These are phyloP conservation scores for Tilletia horrida DNA, from an alignment of 1,284 basidiomycete species.

Conservation along the genomic window DNA sequence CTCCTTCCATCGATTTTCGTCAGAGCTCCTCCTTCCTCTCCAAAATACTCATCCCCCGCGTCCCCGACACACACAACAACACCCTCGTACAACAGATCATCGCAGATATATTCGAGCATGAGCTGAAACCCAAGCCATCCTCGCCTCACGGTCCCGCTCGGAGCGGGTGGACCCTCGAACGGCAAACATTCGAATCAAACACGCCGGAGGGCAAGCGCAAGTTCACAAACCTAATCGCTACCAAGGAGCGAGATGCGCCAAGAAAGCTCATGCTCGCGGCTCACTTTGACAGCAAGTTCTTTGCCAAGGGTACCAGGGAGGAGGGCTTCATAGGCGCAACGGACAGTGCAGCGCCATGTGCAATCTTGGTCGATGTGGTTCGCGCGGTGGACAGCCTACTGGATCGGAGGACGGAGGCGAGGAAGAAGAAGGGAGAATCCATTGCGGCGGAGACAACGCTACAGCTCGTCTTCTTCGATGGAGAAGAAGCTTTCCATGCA, in stretches of 20 bases:
- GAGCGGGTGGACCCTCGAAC: constrained; percentile 45
- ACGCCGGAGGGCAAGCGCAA: constrained; percentile 78
- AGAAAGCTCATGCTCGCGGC: constrained; percentile 81
- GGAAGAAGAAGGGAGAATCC: background rate
- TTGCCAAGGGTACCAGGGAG: constrained; percentile 65
- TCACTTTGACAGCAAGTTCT: constrained; percentile 95
- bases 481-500: constrained; percentile 87
- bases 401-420: constrained; percentile 30
- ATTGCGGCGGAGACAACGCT: constrained; percentile 68
- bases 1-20: constrained; percentile 30
- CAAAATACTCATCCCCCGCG: constrained; percentile 49
- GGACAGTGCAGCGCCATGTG: constrained; percentile 92
- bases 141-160: constrained; percentile 15
- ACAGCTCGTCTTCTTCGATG: constrained; percentile 90
- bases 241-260: constrained; percentile 77
- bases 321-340: constrained; percentile 90
- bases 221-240: constrained; percentile 90
- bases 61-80: constrained; percentile 42
- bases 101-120: constrained; percentile 31
- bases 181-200: constrained; percentile 32
- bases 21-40: constrained; percentile 40
- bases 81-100: constrained; percentile 37
- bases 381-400: constrained; percentile 44
- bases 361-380: constrained; percentile 61
- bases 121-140: constrained; percentile 22